A percentile compares a stretch with the other conserved stretches of the same genome.
phyloP scores from a whole-genome alignment of 164 flowering plant genomes.

The Magnolia kwangsiensis region DNA sequence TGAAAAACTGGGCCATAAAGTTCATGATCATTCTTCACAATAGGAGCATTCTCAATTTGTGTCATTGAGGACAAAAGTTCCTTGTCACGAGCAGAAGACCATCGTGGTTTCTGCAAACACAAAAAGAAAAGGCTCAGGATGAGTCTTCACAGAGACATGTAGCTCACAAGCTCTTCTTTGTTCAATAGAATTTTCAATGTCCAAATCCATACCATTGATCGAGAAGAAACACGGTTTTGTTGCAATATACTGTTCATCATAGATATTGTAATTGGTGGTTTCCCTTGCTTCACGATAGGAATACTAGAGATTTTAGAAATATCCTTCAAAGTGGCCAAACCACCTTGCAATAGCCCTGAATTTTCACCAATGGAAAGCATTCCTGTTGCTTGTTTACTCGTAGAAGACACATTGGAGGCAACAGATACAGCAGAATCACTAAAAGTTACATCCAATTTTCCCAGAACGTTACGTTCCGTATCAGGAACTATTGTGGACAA shows the following conservation, averaged over 20 bases:
- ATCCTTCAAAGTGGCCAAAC: neutral
- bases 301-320: conserved; percentile 2
- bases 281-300: conserved; percentile 8
- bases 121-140: neutral
- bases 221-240: conserved; percentile 1
- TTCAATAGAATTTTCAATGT: neutral
- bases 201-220: conserved; percentile 6
- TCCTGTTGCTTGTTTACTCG: conserved; percentile 1
- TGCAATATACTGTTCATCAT: conserved; percentile 4
- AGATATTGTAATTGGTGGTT: conserved; percentile 1
- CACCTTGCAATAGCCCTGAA: conserved; percentile 3
- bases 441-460: neutral
- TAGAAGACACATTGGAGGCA: conserved; percentile 5
- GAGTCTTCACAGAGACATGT: neutral
- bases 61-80: conserved; percentile 10
- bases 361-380: neutral
- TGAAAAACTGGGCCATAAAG: conserved; percentile 12
- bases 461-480: neutral
- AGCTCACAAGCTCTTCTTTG: neutral
- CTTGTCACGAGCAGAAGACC: conserved; percentile 12
- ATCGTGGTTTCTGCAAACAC: conserved; percentile 7
- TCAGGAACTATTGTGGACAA: neutral
- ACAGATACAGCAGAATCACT: neutral
- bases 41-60: conserved; percentile 14
- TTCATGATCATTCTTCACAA: conserved; percentile 5